These are phyloP conservation scores for Colletotrichum sp. DNA, from an alignment of 2,329 filamentous ascomycete species.

Conservation along the genomic window DNA sequence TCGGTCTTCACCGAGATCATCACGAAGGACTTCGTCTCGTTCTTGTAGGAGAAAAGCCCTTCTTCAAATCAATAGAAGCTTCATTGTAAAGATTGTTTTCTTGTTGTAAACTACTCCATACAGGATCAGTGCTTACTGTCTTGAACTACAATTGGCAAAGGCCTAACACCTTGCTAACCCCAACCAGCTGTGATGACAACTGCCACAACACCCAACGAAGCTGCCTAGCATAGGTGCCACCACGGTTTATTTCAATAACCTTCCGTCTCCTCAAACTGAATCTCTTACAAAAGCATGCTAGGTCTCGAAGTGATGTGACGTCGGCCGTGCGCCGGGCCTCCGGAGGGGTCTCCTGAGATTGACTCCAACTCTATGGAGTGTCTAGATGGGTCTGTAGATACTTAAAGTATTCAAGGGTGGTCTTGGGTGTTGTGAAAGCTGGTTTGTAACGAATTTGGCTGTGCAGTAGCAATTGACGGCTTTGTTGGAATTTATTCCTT, in stretches of 20 bases:
- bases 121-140: too few relatives aligned
- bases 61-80: too few relatives aligned
- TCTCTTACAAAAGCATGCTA: fast-evolving
- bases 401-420: not conserved
- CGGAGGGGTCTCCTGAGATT: not conserved
- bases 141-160: too few relatives aligned
- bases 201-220: not conserved
- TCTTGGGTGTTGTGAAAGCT: not conserved
- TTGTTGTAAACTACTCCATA: too few relatives aligned
- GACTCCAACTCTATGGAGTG: not conserved
- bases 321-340: not conserved
- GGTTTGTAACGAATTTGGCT: not conserved
- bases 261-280: not conserved
- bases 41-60: not conserved
- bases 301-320: not conserved
- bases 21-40: not conserved
- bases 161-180: too few relatives aligned
- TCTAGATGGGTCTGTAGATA: not conserved
- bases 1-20: not conserved
- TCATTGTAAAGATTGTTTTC: too few relatives aligned
- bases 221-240: not conserved
- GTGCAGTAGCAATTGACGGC: too few relatives aligned
- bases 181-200: not conserved
- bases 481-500: too few relatives aligned
- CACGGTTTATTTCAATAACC: not conserved